phyloP scores from a whole-genome alignment of 192 early-diverging fungal genomes.

The Coemansia sp. region DNA sequence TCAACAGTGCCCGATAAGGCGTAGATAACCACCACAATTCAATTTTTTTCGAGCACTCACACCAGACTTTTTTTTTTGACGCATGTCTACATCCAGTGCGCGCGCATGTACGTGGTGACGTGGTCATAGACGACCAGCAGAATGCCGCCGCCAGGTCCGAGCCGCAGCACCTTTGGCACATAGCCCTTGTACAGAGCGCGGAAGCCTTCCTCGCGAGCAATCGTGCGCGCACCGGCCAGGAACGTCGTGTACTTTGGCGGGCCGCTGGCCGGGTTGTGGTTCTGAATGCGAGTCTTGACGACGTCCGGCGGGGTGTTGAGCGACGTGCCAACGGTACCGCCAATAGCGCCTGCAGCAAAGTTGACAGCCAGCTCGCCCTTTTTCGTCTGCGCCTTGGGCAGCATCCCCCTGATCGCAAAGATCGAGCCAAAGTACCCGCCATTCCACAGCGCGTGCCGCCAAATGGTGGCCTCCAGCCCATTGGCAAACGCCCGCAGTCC shows the following conservation, averaged over 20 bases:
- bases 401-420: conserved; percentile 64
- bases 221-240: conserved; percentile 72
- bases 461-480: conserved; percentile 92
- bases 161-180: conserved; percentile 90
- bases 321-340: conserved; percentile 92
- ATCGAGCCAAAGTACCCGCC: conserved; percentile 80
- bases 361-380: conserved; percentile 79
- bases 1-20: no score
- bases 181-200: conserved; percentile 95
- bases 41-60: no score
- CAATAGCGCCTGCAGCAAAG: conserved; percentile 90
- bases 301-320: conserved; percentile 97
- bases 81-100: conserved; percentile 71
- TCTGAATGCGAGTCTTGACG: conserved; percentile 95
- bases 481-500: conserved; percentile 86
- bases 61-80: no score
- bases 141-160: conserved; percentile 88
- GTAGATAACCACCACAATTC: no score
- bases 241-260: conserved; percentile 91
- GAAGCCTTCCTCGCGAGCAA: conserved; percentile 87
- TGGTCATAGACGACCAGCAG: conserved; percentile 91
- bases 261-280: conserved; percentile 67
- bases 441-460: conserved; percentile 96
- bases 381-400: conserved; percentile 85
- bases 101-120: conserved; percentile 84